These are phyloP conservation scores for Plasmopara viticola DNA, from an alignment of 352 stramenopile species.

Conservation along the genomic window DNA sequence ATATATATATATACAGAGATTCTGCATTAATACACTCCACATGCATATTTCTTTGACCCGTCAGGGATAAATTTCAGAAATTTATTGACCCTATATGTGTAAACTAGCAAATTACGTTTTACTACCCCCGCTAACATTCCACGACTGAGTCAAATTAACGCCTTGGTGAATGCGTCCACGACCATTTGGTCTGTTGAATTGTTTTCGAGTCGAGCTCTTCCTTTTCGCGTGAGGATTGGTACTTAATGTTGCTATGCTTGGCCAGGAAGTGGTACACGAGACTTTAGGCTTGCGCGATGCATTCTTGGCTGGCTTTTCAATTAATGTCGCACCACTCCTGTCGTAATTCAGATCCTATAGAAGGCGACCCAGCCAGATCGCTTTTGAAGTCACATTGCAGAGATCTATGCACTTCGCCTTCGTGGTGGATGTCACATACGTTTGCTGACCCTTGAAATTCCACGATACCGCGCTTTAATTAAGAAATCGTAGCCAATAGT, in stretches of 20 bases:
- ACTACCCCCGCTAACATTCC: too few relatives aligned
- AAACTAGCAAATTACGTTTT: too few relatives aligned
- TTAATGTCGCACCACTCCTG: background rate
- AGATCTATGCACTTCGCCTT: background rate
- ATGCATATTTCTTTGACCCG: background rate
- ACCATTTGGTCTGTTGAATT: background rate
- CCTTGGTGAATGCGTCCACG: background rate
- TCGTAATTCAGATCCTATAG: background rate
- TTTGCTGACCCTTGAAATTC: background rate
- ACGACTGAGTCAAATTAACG: too few relatives aligned
- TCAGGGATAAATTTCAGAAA: too few relatives aligned
- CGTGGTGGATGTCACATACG: background rate
- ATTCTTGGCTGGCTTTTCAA: background rate
- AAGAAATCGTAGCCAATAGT: background rate
- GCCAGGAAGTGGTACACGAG: background rate
- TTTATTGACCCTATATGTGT: too few relatives aligned
- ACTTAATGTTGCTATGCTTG: background rate
- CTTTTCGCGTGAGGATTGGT: background rate
- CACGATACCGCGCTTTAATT: background rate
- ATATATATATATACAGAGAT: too few relatives aligned
- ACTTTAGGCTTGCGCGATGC: background rate
- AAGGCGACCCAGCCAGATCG: background rate
- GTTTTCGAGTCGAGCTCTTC: background rate
- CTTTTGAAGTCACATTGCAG: background rate
- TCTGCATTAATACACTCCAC: too few relatives aligned